phyloP scores from a whole-genome alignment of 257 asterid species.

The Scutellaria minor region DNA sequence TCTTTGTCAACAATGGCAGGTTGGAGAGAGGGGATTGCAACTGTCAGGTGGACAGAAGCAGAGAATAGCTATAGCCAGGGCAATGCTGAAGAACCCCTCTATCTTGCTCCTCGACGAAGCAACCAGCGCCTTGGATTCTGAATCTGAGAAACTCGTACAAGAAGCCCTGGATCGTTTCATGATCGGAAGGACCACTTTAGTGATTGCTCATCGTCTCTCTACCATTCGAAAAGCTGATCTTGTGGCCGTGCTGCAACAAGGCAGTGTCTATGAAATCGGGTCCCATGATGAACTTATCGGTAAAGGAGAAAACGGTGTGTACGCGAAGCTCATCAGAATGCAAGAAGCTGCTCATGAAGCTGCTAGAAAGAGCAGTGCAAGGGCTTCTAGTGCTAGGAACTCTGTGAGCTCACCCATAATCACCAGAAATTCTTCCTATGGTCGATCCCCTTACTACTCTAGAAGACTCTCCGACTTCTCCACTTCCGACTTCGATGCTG shows the following conservation, averaged over 20 bases:
- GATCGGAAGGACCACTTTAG: slow-evolving; percentile 91
- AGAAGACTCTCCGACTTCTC: slow-evolving; percentile 89
- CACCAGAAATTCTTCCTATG: slow-evolving; percentile 82
- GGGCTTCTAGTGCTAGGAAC: slow-evolving; percentile 96
- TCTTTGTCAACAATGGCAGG: too few relatives aligned
- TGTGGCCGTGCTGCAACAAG: slow-evolving; percentile 74
- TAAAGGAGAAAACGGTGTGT: slow-evolving; percentile 74
- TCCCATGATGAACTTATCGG: slow-evolving; percentile 77
- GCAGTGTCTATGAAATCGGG: slow-evolving; percentile 67
- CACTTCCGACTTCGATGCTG: slow-evolving; percentile 79
- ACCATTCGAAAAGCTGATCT: slow-evolving; percentile 89
- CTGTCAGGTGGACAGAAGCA: slow-evolving; percentile 95
- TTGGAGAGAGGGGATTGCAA: slow-evolving; percentile 89
- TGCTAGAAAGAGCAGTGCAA: slow-evolving; percentile 88
- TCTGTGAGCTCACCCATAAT: slow-evolving; percentile 91
- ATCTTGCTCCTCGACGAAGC: slow-evolving; percentile 87
- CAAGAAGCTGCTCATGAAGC: slow-evolving; percentile 95
- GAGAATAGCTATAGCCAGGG: slow-evolving; percentile 88
- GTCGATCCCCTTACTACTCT: slow-evolving; percentile 91
- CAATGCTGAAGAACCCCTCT: slow-evolving; percentile 86
- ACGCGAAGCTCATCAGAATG: slow-evolving; percentile 81
- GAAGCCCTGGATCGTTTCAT: slow-evolving; percentile 92
- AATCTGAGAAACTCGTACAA: slow-evolving; percentile 89
- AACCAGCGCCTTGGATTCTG: slow-evolving; percentile 87
- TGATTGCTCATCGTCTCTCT: slow-evolving; percentile 88